Conservation (phyloP, 129 eudicot species). For the Centaurea solstitialis region DNA sequence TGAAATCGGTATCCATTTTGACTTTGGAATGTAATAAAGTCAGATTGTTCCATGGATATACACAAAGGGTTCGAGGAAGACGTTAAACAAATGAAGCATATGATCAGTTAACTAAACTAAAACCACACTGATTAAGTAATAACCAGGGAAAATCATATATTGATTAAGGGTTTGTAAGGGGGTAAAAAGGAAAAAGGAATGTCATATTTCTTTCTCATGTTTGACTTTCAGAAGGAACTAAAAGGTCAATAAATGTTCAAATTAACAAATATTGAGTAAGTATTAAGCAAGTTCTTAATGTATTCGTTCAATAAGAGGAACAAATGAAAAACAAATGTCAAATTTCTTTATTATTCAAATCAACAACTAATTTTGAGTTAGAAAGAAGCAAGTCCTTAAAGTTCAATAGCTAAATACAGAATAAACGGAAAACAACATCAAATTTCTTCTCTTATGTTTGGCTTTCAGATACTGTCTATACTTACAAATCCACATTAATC, state of each 20-base stretch:
- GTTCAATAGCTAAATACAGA: not conserved
- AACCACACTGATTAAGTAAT: conserved; percentile 18
- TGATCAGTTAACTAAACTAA: conserved; percentile 1
- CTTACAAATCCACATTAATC: not conserved
- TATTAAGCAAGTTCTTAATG: conserved; percentile 5
- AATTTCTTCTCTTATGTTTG: conserved; percentile 1
- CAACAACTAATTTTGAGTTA: conserved; percentile 8
- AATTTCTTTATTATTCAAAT: conserved; percentile 6
- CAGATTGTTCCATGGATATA: not conserved
- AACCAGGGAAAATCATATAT: not conserved
- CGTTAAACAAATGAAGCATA: not conserved
- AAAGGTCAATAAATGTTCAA: conserved; percentile 1
- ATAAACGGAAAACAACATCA: not conserved
- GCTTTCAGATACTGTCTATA: not conserved
- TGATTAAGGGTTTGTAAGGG: not conserved
- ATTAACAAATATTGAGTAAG: conserved; percentile 1
- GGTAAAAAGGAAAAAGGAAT: not conserved
- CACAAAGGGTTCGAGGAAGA: not conserved
- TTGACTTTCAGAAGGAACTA: conserved; percentile 5
- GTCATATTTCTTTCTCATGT: conserved; percentile 8
- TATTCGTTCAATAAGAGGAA: not conserved
- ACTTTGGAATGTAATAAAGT: not conserved
- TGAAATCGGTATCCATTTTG: not conserved
- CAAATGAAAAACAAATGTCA: not conserved
- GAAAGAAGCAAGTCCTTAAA: conserved; percentile 5